These are phyloP conservation scores for Dendrobium catenatum DNA, from an alignment of 106 monocot species.

Conservation along the genomic window DNA sequence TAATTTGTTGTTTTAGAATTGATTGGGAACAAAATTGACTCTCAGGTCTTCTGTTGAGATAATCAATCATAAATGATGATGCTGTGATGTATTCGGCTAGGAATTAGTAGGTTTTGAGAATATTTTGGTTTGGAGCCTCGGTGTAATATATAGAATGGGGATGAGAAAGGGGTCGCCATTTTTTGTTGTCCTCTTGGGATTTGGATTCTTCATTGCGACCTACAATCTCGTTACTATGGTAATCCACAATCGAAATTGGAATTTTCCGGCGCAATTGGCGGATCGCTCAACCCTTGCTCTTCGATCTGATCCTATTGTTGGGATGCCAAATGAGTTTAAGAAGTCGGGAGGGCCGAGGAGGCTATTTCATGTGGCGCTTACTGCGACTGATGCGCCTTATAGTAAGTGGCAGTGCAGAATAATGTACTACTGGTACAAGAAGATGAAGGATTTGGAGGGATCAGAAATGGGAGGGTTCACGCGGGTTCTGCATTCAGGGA, in stretches of 20 bases:
- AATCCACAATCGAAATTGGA: constrained; percentile 16
- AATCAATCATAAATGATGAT: background rate
- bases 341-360: constrained; percentile 3
- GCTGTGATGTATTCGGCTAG: background rate
- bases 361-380: constrained; percentile 55
- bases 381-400: constrained; percentile 50
- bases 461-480: constrained; percentile 74
- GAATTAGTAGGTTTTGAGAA: background rate
- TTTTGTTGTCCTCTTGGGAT: constrained; percentile 12
- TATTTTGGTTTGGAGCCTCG: background rate
- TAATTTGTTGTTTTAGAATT: background rate
- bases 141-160: background rate
- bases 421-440: constrained; percentile 69
- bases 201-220: constrained; percentile 29
- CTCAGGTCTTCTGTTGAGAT: background rate
- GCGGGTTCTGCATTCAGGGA: constrained; percentile 52
- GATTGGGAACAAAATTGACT: background rate
- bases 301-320: constrained; percentile 10
- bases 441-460: constrained; percentile 23
- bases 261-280: background rate
- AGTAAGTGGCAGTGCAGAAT: constrained; percentile 68
- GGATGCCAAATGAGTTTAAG: constrained; percentile 11
- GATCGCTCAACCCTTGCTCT: background rate
- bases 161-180: constrained; percentile 12
- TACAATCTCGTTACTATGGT: constrained; percentile 26